Conservation (phyloP, 495 filamentous ascomycete genomes). For the Hyaloscypha hepaticicola region DNA sequence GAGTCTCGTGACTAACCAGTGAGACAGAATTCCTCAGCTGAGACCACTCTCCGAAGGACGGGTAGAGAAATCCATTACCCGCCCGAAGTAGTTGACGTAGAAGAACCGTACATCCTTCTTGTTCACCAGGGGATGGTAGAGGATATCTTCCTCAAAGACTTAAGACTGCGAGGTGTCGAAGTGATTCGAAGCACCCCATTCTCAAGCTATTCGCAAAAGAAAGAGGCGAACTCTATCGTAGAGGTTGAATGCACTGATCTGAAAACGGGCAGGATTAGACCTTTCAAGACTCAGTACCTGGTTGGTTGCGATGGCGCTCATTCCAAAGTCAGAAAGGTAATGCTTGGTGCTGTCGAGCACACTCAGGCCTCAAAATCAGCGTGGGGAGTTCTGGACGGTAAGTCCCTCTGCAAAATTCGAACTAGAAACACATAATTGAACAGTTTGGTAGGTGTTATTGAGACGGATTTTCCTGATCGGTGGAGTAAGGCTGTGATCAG, state of each 20-base stretch:
- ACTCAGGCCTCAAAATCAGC: slow-evolving; percentile 71
- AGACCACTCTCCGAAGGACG: slow-evolving; percentile 49
- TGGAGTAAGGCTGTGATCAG: slow-evolving; percentile 59
- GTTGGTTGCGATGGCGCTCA: slow-evolving; percentile 78
- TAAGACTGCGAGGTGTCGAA: slow-evolving; percentile 54
- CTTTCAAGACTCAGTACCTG: slow-evolving; percentile 63
- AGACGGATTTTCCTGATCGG: slow-evolving; percentile 73
- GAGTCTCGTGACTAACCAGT: slow-evolving; percentile 21
- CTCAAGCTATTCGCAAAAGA: slow-evolving; percentile 46
- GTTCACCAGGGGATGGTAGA: slow-evolving; percentile 77
- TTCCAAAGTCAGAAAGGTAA: slow-evolving; percentile 61
- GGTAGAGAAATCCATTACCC: slow-evolving; percentile 55
- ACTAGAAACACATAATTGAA: neutral
- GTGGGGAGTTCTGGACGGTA: slow-evolving; percentile 86
- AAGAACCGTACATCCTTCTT: slow-evolving; percentile 69
- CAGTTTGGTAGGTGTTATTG: slow-evolving; percentile 35
- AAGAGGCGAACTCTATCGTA: slow-evolving; percentile 36
- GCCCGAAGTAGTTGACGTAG: slow-evolving; percentile 61
- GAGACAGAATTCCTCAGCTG: slow-evolving; percentile 42
- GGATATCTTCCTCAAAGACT: slow-evolving; percentile 62
- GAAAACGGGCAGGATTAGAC: slow-evolving; percentile 45
- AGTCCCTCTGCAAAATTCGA: slow-evolving; percentile 38
- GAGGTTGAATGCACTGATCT: slow-evolving; percentile 10
- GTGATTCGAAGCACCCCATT: slow-evolving; percentile 59
- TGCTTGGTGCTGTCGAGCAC: slow-evolving; percentile 63